phyloP scores from a whole-genome alignment of 495 filamentous ascomycete genomes.

The Pseudevernia furfuracea region DNA sequence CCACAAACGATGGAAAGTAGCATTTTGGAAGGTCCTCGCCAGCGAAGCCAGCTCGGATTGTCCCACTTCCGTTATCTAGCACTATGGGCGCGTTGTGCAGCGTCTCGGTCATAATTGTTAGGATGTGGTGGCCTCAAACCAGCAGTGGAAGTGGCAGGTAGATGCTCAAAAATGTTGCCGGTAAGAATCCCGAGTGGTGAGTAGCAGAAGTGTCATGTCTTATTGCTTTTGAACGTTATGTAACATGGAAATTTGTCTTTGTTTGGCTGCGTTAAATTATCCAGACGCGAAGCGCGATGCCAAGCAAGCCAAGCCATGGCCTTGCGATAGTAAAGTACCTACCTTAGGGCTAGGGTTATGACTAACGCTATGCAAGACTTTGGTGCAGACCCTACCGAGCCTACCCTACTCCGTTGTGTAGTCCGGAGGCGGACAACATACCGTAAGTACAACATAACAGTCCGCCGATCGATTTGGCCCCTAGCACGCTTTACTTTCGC shows the following conservation, averaged over 20 bases:
- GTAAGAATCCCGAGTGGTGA: not conserved
- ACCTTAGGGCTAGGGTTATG: too few relatives aligned
- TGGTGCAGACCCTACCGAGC: too few relatives aligned
- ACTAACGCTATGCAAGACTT: too few relatives aligned
- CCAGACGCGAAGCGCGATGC: not conserved
- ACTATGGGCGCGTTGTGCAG: conserved; percentile 97
- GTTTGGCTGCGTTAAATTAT: not conserved
- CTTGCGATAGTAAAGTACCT: too few relatives aligned
- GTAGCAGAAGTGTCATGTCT: not conserved
- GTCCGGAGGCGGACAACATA: too few relatives aligned
- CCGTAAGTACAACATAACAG: too few relatives aligned
- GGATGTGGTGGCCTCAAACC: not conserved
- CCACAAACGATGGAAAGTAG: conserved; percentile 97
- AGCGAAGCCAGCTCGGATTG: conserved; percentile 93
- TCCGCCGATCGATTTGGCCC: too few relatives aligned
- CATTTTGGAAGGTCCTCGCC: conserved; percentile 93
- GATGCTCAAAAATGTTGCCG: not conserved
- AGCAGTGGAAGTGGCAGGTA: not conserved
- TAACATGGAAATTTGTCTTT: not conserved
- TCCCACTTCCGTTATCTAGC: conserved; percentile 97
- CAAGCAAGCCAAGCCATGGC: too few relatives aligned
- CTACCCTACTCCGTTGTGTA: too few relatives aligned
- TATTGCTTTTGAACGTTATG: not conserved
- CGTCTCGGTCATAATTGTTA: conserved; percentile 63
- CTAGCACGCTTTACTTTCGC: too few relatives aligned